phyloP scores from a whole-genome alignment of 1,139 yeast species.

The Geotrichum reessii region DNA sequence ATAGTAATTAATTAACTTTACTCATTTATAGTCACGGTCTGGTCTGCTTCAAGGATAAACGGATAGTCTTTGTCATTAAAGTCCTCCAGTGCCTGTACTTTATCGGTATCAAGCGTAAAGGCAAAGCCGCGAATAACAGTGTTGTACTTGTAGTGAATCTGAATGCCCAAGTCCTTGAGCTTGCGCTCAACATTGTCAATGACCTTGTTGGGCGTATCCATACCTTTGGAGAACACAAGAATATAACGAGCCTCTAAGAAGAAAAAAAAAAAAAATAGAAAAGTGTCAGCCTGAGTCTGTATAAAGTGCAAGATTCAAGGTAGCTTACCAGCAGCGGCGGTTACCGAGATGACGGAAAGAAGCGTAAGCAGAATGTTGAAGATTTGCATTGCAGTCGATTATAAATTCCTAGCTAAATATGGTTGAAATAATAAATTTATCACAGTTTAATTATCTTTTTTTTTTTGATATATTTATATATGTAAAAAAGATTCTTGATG shows the following conservation, averaged over 20 bases:
- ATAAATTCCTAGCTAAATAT: not conserved
- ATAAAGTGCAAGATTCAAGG: no score
- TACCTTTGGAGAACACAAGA: constrained; percentile 35
- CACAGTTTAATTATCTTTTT: no score
- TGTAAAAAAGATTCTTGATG: not conserved
- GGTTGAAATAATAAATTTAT: not conserved
- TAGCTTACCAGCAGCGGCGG: constrained; percentile 17
- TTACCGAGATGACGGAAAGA: constrained; percentile 27
- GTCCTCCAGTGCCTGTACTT: constrained; percentile 26
- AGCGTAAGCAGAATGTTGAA: constrained; percentile 47
- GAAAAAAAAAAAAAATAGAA: no score
- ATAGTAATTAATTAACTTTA: not conserved
- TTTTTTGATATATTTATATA: no score
- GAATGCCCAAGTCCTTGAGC: constrained; percentile 37
- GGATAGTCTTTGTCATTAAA: constrained; percentile 33
- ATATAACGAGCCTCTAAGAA: constrained; percentile 24
- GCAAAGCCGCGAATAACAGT: constrained; percentile 30
- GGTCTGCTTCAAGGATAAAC: constrained; percentile 40
- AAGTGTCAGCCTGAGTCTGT: no score
- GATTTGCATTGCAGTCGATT: no score
- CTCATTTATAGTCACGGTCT: constrained; percentile 27
- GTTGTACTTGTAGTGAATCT: constrained; percentile 39
- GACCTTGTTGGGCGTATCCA: constrained; percentile 33
- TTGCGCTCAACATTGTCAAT: constrained; percentile 32
- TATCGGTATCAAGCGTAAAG: constrained; percentile 18